These are phyloP conservation scores for Immersiporthe knoxdaviesiana DNA, from an alignment of 2,329 filamentous ascomycete genomes.

Conservation along the genomic window DNA sequence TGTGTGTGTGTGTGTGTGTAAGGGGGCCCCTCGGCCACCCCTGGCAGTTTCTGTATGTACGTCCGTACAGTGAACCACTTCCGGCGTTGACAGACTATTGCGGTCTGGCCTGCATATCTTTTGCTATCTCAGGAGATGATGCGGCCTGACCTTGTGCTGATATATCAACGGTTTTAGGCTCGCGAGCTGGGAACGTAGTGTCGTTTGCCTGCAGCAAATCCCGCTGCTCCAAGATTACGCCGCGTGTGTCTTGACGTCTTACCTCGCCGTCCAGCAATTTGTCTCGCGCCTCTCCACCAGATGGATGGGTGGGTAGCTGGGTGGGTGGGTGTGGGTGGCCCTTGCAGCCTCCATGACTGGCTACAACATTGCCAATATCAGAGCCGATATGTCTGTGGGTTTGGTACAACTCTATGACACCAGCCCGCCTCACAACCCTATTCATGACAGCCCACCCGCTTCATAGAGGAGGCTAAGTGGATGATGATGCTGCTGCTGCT, in stretches of 20 bases:
- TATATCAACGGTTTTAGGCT: neutral
- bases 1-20: no score
- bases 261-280: neutral
- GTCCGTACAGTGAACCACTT: neutral
- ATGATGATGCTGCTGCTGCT: no score
- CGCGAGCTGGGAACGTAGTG: neutral
- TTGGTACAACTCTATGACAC: neutral
- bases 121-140: neutral
- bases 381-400: conserved; percentile 10
- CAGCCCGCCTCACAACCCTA: neutral
- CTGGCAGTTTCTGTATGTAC: neutral
- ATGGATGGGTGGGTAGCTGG: neutral
- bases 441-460: neutral
- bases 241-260: neutral
- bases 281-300: neutral
- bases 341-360: conserved; percentile 17
- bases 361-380: conserved; percentile 24
- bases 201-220: neutral
- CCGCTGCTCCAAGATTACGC: neutral
- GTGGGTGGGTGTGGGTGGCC: conserved; percentile 14
- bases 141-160: conserved; percentile 9
- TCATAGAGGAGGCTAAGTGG: neutral
- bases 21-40: neutral
- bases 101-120: conserved; percentile 9
- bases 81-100: neutral